Evolutionary conservation across 2,329 filamentous ascomycete genomes (phyloP).

Genomic region (Byssothecium circinans): DNA sequence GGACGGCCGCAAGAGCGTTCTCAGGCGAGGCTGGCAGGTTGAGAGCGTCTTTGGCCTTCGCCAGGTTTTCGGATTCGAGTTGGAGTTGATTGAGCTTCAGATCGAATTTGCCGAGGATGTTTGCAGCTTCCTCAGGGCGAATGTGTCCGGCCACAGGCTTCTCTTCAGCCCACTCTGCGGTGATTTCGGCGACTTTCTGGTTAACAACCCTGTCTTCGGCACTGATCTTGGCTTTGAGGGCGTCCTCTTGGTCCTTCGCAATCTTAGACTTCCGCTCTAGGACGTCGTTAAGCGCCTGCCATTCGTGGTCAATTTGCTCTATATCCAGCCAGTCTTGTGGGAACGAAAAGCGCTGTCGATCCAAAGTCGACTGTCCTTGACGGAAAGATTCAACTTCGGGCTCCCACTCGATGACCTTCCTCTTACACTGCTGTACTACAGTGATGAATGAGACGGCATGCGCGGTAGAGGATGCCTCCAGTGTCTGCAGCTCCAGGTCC

Average conservation of each 20-base stretch:
- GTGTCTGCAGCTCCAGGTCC: conserved; percentile 86
- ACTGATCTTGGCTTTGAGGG: conserved; percentile 87
- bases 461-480: conserved; percentile 92
- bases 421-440: conserved; percentile 92
- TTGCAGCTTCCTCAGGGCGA: conserved; percentile 83
- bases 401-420: conserved; percentile 90
- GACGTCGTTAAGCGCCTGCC: conserved; percentile 90
- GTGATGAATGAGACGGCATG: conserved; percentile 99
- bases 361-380: conserved; percentile 89
- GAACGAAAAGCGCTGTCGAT: conserved; percentile 91
- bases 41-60: conserved; percentile 94
- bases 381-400: conserved; percentile 95
- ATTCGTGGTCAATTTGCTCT: conserved; percentile 94
- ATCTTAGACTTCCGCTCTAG: conserved; percentile 91
- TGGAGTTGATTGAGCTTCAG: conserved; percentile 80
- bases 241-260: conserved; percentile 94
- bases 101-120: conserved; percentile 81
- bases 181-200: conserved; percentile 84
- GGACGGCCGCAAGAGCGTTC: conserved; percentile 77
- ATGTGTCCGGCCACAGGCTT: conserved; percentile 96
- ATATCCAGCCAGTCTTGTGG: conserved; percentile 92
- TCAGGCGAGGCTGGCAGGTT: conserved; percentile 81
- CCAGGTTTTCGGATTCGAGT: conserved; percentile 88
- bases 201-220: conserved; percentile 91
- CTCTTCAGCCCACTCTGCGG: conserved; percentile 88